Evolutionary conservation across 495 filamentous ascomycete genomes (phyloP), one percentile per base, ranked within the genome.

Genomic region (Lentithecium fluviatile): DNA sequence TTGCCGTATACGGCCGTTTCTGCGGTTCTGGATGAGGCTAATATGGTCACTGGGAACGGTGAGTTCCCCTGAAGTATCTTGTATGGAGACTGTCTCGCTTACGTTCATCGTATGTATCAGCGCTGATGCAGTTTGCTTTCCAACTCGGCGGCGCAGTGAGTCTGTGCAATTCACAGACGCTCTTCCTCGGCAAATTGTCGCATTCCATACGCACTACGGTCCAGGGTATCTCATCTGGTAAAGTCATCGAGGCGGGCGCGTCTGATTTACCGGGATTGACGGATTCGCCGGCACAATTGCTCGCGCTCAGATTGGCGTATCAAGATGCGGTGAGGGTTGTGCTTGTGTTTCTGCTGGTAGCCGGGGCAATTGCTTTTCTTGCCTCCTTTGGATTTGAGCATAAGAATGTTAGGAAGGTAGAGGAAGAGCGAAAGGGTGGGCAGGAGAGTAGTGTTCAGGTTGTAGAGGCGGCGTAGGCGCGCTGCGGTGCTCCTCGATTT

Each of bases 1-100:
- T 19, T 47, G 5, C 61, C 61, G 6, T 59, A 58, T 54, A 64
- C 55, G 2, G 61, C 54, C 11, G 50, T 53, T 3, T 25, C 32
- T 29, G 37, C 26, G 0, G 60, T 62, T 8, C 24, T 62, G 25
- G 21, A 51, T 5, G 58, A 62, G 34, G 43, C 6, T 3, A 29
- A 56, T 11, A 23, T 55, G 13, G 15, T 26, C 2, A 56, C 45
- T 0, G 58, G 58, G 17, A 62, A 62, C 34, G 58, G 45, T 59
- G 6, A 23, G 55, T 57, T 6, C n/a, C n/a, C n/a, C n/a, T n/a
- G n/a, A 34, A 38, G 36, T 15, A 7, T 10, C 43, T 50, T 17
- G 4, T 10, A 24, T 13, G 20, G 29, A 11, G 2, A 23, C 6
- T 26, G 11, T 49, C 43, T 5, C 32, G 34, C 19, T 42, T 12